Conservation (phyloP, 768 basidiomycete species). For the Scleroderma bovista region DNA sequence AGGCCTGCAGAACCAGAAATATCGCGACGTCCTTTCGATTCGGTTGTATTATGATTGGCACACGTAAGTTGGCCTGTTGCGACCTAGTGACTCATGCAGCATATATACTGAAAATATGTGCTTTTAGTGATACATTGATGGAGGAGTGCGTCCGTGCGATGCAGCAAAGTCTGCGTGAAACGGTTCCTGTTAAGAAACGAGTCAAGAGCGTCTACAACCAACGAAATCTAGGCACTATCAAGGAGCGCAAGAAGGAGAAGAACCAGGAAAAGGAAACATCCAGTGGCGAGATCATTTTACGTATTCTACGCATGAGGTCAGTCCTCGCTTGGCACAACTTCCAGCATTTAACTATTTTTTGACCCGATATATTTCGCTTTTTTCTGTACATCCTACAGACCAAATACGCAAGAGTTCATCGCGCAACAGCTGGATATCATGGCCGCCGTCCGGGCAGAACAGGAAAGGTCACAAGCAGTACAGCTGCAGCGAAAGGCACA, state of each 20-base stretch:
- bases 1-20: constrained; percentile 88
- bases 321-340: neutral
- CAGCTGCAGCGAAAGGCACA: constrained; percentile 53
- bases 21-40: constrained; percentile 84
- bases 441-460: constrained; percentile 76
- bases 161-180: constrained; percentile 75
- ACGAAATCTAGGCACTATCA: constrained; percentile 94
- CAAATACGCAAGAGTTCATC: constrained; percentile 81
- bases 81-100: neutral
- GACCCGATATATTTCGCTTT: constrained; percentile 5
- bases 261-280: constrained; percentile 71
- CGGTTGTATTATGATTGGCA: constrained; percentile 96
- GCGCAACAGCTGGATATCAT: constrained; percentile 81
- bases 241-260: constrained; percentile 90
- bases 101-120: constrained; percentile 5
- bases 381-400: constrained; percentile 35
- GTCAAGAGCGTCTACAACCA: constrained; percentile 91
- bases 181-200: constrained; percentile 77
- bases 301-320: constrained; percentile 93
- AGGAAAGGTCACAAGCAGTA: constrained; percentile 65
- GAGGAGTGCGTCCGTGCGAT: constrained; percentile 95
- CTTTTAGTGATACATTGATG: constrained; percentile 69
- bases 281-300: constrained; percentile 85
- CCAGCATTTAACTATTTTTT: neutral
- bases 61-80: constrained; percentile 49